A percentile compares a stretch with the other conserved stretches of the same genome.
Conservation (phyloP, 768 basidiomycete genomes). For the Amanita exitialis region DNA sequence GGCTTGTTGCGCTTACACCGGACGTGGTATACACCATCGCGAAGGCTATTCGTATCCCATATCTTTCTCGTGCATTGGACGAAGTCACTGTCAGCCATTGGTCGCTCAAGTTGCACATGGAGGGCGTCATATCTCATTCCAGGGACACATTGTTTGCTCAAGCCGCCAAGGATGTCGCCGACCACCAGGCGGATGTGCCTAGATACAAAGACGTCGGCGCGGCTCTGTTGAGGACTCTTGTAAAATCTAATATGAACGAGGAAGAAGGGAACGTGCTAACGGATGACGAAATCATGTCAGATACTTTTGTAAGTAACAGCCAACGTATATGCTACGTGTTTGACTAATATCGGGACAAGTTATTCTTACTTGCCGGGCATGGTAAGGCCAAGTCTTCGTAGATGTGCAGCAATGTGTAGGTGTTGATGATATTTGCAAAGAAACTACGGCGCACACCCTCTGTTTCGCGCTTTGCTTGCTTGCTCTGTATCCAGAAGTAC, state of each 20-base stretch:
- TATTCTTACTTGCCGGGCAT: slow-evolving; percentile 38
- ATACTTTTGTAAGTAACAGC: slow-evolving; percentile 31
- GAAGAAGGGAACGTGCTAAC: slow-evolving; percentile 22
- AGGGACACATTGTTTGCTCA: slow-evolving; percentile 21
- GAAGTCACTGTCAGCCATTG: slow-evolving; percentile 21
- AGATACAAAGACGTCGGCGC: slow-evolving; percentile 17
- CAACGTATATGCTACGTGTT: not conserved
- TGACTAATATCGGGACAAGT: slow-evolving; percentile 14
- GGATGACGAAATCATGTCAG: slow-evolving; percentile 36
- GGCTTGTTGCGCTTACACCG: slow-evolving; percentile 22
- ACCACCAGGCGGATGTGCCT: slow-evolving; percentile 11
- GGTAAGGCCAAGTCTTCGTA: slow-evolving; percentile 16
- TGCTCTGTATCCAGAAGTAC: slow-evolving; percentile 40
- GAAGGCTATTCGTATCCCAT: slow-evolving; percentile 20
- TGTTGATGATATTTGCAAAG: slow-evolving; percentile 13
- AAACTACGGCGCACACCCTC: slow-evolving; percentile 37
- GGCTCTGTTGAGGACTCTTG: slow-evolving; percentile 33
- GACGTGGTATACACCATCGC: slow-evolving; percentile 21
- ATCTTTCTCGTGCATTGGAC: slow-evolving; percentile 20
- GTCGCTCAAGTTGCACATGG: slow-evolving; percentile 28
- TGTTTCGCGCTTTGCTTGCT: slow-evolving; percentile 32
- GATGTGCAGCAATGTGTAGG: not conserved
- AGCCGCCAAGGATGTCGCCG: not conserved
- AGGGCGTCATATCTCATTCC: slow-evolving; percentile 28
- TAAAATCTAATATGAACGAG: slow-evolving; percentile 34